Base-by-base conservation (phyloP, 495 filamentous ascomycete genomes). In the Clohesyomyces aquaticus region DNA sequence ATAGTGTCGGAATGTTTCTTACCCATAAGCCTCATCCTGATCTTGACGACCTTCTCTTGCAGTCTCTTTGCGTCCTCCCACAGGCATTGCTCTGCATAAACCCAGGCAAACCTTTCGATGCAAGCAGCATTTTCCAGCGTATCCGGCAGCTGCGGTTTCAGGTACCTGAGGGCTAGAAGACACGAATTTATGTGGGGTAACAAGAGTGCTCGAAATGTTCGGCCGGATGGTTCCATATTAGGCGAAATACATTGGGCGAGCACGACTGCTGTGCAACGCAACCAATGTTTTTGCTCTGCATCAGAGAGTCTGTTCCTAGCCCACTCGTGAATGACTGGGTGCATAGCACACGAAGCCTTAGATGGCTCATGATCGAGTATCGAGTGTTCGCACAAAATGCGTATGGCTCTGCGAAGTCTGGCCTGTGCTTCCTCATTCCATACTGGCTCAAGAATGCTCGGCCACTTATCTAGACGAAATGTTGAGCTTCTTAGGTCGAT, bases 311-410 rank as follows among this genome's bases (percentile, higher is more conserved):
- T 61, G 27, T 79, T 65, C 51, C 77, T 62, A 0, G 70, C 75
- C 76, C 76, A 80, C 19, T 45, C 62, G 41, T 80, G 76, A 12
- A 78, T 72, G 11, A 76, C 50, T 21, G 75, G 74, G 65, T 79
- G 77, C 73, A 80, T 79, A 16, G 69, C 74, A 48, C 77, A 78
- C 25, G 54, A 43, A 3, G 32, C 54, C 9, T 43, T 57, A 2
- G 27, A 73, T 4, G 59, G 21, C 22, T 72, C 68, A 16, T 67
- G 45, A 11, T 66, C 64, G 45, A 72, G 59, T 10, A 74, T 57
- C 2, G 60, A 76, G 41, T 71, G 65, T 14, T 70, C 56, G 19
- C 47, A 57, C 16, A 73, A 59, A 16, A 68, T 38, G 42, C 49
- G 49, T 38, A 76, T 23, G 11, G 75, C 67, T 55, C 42, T 47